Evolutionary conservation across 169 alveolate genomes (phyloP), one percentile per base, ranked within the genome.

Genomic region (Plasmodium gonderi): DNA sequence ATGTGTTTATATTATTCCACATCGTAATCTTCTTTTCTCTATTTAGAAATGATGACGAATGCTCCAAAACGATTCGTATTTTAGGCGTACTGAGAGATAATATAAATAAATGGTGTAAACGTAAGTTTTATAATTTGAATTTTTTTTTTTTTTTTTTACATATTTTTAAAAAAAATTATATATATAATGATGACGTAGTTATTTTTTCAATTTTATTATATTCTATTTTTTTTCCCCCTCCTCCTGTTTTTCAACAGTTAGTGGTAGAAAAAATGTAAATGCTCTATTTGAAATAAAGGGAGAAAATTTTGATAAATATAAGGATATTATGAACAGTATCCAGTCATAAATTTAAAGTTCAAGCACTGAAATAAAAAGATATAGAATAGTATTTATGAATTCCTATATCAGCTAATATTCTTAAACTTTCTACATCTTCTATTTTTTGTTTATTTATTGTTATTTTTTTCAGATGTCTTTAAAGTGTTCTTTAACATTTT

Each of bases 201-300:
- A 49, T 17, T 81, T 67, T 26, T n/a, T 8, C 26, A 26, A 29
- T 67, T 17, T 42, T 65, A 9, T 14, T 51, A 33, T 79, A 14
- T 36, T 60, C 26, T 29, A 8, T n/a, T 51, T 68, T 74, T 31
- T 44, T 36, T 33, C 42, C 42, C 6, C 1, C 23, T 38, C 40
- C 14, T 47, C 20, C 65, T 31, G 14, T 26, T 51, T 85, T 45
- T 65, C 17, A 3, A 12, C 49, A 85, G 90, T 90, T 67, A 77
- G 94, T 68, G 90, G 90, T 49, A 76, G 94, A 79, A 76, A 90
- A 78, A 78, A 90, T 45, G 94, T 90, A 68, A 67, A 90, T 45
- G 94, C 80, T 23, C 74, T 90, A 49, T 90, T 90, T 72, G 94
- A 90, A 77, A 90, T 90, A 38, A 78, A 90, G n/a, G 90, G 90